Conservation (phyloP, 2,329 filamentous ascomycete genomes). For the Fonsecaea erecta region DNA sequence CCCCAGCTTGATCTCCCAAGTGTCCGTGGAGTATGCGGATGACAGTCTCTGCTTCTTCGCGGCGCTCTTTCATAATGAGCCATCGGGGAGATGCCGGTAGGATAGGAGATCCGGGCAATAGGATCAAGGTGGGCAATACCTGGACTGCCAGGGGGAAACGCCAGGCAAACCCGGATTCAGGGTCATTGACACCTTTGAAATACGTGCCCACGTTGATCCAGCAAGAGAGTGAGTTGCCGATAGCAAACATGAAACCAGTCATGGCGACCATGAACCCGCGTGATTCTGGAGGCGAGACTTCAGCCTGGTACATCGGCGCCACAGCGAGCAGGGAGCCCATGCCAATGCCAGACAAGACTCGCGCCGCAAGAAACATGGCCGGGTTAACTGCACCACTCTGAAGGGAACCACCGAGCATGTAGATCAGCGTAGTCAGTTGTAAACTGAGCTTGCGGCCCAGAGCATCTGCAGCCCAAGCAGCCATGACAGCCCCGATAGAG, state of each 20-base stretch:
- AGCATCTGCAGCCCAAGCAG: constrained; percentile 23
- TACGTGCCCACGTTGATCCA: constrained; percentile 27
- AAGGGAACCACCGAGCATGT: constrained; percentile 42
- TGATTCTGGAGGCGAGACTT: constrained; percentile 25
- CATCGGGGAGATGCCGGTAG: constrained; percentile 57
- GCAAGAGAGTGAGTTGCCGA: constrained; percentile 22
- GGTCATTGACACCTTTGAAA: constrained; percentile 16
- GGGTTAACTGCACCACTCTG: constrained; percentile 46
- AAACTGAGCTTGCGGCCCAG: constrained; percentile 45
- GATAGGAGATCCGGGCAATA: constrained; percentile 45
- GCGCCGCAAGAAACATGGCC: constrained; percentile 7
- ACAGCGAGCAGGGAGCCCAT: constrained; percentile 5
- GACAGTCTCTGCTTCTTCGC: constrained; percentile 48
- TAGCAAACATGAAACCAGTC: constrained; percentile 23
- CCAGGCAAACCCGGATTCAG: constrained; percentile 24
- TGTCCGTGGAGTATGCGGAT: constrained; percentile 51
- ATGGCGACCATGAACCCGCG: constrained; percentile 26
- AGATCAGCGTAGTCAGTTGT: constrained; percentile 27
- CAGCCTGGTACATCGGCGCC: constrained; percentile 27
- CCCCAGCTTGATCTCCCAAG: constrained; percentile 45
- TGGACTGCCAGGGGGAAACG: constrained; percentile 48
- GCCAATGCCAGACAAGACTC: constrained; percentile 1
- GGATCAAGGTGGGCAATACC: constrained; percentile 45
- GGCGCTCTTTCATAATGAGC: constrained; percentile 49
- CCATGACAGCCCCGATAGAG: neutral